Base-by-base conservation (phyloP, 495 filamentous ascomycete genomes). In the Tuber magnatum region DNA sequence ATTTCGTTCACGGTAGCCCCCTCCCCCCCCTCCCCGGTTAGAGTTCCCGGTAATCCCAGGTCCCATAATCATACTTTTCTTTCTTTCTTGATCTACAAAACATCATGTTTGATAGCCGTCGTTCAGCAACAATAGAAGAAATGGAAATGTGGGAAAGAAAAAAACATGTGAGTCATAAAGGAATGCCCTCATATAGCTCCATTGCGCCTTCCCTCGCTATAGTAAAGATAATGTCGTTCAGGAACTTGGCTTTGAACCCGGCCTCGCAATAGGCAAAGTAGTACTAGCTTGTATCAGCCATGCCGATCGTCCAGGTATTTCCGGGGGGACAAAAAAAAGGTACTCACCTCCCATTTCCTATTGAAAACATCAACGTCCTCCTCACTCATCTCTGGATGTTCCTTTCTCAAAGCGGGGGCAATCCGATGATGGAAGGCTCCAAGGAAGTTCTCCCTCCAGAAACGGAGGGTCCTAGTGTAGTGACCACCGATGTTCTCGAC, bases 241-340 rank as follows among this genome's bases (percentile, higher is more conserved):
- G 83, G 10, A 89, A 89, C 82, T 92, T 91, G 39, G 89, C 89
- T 71, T 86, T 84, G 80, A 93, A 92, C 0, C 91, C 91, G 35
- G 90, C 91, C 80, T 92, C 90, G 71, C 88, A 91, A 81, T 92
- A 93, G 16, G 87, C 84, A 80, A 92, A 92, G 80, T 92, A 93
- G 78, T 92, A 92, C 85, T 28, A 32, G 14, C n/a, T 61, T 7
- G 14, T 28, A 65, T 65, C 56, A 28, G 14, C 18, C 56, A 91
- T 69, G 32, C 70, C 3, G 71, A 28, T 24, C 42, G 12, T 61
- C 51, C 28, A 9, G 68, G n/a, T 16, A 68, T 61, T 24, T 3
- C 35, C n/a, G 28, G 24, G 4, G 56, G 39, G 44, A 38, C 24
- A 35, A 51, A 43, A 28, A 82, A 3, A 51, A 56, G 28, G 20